These are phyloP conservation scores for Leishmania arabica DNA, from an alignment of 208 protist genomes.

Conservation along the genomic window DNA sequence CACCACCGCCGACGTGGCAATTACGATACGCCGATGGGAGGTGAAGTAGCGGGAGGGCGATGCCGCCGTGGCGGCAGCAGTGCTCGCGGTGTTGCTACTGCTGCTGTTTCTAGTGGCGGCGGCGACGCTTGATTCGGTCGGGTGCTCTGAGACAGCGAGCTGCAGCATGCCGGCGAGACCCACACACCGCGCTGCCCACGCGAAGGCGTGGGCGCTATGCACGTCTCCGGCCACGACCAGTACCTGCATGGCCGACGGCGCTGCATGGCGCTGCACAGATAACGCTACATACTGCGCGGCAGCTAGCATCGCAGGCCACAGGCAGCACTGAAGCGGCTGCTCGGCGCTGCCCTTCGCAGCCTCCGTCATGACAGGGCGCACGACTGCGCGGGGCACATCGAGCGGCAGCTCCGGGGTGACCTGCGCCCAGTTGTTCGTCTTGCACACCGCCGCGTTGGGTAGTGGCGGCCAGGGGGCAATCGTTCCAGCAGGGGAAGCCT, in stretches of 20 bases:
- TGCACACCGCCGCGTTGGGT: constrained; percentile 25
- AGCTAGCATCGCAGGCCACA: constrained; percentile 62
- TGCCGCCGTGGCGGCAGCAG: neutral
- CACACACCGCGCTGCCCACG: constrained; percentile 70
- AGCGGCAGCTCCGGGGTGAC: constrained; percentile 38
- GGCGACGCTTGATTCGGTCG: neutral
- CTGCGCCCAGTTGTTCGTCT: constrained; percentile 18
- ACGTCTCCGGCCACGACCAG: constrained; percentile 60
- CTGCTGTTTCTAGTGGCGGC: neutral
- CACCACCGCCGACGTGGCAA: constrained; percentile 61
- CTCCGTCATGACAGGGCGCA: constrained; percentile 29
- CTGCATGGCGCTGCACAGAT: constrained; percentile 14
- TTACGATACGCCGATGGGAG: constrained; percentile 39
- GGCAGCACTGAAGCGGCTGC: constrained; percentile 13
- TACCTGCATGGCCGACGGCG: constrained; percentile 31
- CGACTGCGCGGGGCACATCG: constrained; percentile 41
- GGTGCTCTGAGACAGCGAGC: constrained; percentile 33
- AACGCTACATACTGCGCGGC: constrained; percentile 54
- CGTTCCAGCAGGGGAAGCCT: neutral
- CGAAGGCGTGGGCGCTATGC: constrained; percentile 75
- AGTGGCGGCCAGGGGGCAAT: constrained; percentile 47
- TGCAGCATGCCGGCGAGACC: constrained; percentile 49
- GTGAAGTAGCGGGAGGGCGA: constrained; percentile 44
- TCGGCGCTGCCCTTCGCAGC: neutral
- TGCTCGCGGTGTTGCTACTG: neutral